phyloP scores from a whole-genome alignment of 352 stramenopile genomes.

The Globisporangium middletonii region DNA sequence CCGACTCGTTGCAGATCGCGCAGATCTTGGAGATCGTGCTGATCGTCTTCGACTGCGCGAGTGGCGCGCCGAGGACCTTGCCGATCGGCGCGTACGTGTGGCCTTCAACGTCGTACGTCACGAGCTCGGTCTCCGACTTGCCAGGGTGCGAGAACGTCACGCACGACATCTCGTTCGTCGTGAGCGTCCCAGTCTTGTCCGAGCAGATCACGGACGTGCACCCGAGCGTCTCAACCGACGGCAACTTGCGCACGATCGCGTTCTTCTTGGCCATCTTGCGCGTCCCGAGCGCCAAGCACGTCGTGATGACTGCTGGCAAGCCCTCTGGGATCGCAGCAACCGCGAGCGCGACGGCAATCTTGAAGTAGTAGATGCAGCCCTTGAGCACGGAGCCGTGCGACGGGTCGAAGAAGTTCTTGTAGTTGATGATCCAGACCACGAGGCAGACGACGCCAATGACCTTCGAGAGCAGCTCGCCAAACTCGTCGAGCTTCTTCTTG shows the following conservation, averaged over 20 bases:
- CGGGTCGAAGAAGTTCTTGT: conserved; percentile 95
- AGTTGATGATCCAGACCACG: conserved; percentile 95
- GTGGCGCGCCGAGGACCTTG: conserved; percentile 42
- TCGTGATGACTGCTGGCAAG: conserved; percentile 97
- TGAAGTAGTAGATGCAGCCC: conserved; percentile 99
- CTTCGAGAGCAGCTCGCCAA: conserved; percentile 94
- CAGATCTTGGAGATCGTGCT: conserved; percentile 87
- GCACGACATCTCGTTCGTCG: conserved; percentile 97
- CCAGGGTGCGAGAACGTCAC: conserved; percentile 73
- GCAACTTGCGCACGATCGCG: conserved; percentile 97
- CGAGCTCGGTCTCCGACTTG: conserved; percentile 57
- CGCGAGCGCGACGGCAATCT: conserved; percentile 97
- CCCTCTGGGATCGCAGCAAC: conserved; percentile 99
- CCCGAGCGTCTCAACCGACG: conserved; percentile 96
- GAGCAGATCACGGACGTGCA: conserved; percentile 95
- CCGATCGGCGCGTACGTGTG: conserved; percentile 92
- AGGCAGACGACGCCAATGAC: conserved; percentile 98
- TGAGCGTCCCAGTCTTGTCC: conserved; percentile 94
- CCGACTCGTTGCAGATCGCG: conserved; percentile 96
- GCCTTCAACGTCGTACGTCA: conserved; percentile 91
- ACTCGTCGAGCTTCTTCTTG: conserved; percentile 98
- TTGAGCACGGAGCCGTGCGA: conserved; percentile 88
- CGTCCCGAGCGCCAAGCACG: conserved; percentile 93
- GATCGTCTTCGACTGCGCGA: conserved; percentile 72
- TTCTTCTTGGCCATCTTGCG: conserved; percentile 97